Evolutionary conservation across 2,329 filamentous ascomycete species (phyloP).

Genomic region (Mycosphaerella arachidis): DNA sequence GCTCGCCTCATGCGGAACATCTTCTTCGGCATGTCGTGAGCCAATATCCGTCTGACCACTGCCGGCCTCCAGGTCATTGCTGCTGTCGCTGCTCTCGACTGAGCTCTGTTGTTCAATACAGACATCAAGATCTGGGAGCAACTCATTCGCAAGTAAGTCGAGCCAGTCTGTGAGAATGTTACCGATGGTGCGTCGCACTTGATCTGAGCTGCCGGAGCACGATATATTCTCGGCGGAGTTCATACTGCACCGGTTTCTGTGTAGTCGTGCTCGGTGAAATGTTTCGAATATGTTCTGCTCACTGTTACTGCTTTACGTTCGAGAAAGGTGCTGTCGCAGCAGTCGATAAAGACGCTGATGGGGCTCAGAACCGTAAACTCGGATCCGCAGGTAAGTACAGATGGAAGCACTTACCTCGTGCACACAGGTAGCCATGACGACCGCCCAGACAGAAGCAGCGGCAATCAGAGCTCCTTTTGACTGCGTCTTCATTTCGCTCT

Average conservation of each 20-base stretch:
- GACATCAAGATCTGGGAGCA: conserved; percentile 5
- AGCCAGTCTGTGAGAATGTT: conserved; percentile 2
- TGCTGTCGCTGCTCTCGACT: not conserved
- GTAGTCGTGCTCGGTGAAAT: not conserved
- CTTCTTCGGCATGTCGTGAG: not conserved
- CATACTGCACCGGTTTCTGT: not conserved
- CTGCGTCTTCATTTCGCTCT: not conserved
- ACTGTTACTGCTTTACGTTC: not conserved
- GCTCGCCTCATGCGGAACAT: not conserved
- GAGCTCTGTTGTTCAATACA: not conserved
- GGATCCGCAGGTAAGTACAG: not conserved
- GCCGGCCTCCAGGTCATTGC: not conserved
- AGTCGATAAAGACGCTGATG: not conserved
- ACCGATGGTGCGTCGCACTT: not conserved
- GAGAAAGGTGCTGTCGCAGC: not conserved
- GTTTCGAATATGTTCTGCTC: not conserved
- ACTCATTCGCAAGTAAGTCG: conserved; percentile 5
- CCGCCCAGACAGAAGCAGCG: not conserved
- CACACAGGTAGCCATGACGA: not conserved
- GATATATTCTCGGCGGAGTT: not conserved
- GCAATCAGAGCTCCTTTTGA: not conserved
- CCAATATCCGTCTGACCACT: not conserved
- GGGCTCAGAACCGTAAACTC: no score
- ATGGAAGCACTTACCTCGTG: not conserved
- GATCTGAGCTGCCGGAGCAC: not conserved